phyloP scores from a whole-genome alignment of 805 yeast genomes.

The Yamadazyma laniorum region DNA sequence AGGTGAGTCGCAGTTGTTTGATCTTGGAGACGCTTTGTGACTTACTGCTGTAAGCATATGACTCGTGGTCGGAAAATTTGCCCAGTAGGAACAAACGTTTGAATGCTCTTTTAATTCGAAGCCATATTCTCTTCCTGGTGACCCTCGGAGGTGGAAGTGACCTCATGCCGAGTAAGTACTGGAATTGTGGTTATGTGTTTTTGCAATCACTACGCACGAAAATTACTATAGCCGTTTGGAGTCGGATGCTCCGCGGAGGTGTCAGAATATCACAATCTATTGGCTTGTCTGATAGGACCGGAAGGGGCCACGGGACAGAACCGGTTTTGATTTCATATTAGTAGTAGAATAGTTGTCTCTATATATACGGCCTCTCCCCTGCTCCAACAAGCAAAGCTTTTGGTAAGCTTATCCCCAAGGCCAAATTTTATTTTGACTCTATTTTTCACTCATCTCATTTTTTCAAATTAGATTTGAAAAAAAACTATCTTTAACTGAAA shows the following conservation, averaged over 20 bases:
- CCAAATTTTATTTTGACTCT: constrained; percentile 3
- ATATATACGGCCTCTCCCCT: too few species aligned
- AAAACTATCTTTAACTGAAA: constrained; percentile 3
- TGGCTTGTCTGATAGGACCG: not conserved
- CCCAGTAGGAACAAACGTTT: constrained; percentile 28
- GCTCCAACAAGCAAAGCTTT: not conserved
- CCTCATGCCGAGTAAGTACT: constrained; percentile 24
- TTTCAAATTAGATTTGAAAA: constrained; percentile 3
- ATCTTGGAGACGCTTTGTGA: constrained; percentile 24
- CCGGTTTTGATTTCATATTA: too few species aligned
- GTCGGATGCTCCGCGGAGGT: constrained; percentile 3
- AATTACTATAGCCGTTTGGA: too few species aligned
- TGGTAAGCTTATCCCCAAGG: not conserved
- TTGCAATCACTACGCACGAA: constrained; percentile 7
- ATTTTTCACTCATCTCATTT: constrained; percentile 6
- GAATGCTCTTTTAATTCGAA: constrained; percentile 27
- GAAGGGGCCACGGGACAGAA: too few species aligned
- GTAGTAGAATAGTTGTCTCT: too few species aligned
- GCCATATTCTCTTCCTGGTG: constrained; percentile 32
- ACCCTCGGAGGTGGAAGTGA: constrained; percentile 37
- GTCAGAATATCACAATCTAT: not conserved
- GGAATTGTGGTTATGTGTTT: constrained; percentile 3
- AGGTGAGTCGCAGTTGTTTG: constrained; percentile 22
- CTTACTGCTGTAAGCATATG: constrained; percentile 12
- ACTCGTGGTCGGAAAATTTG: constrained; percentile 23